Percentiles rank a stretch among this genome's conserved stretches.
phyloP scores from a whole-genome alignment of 306 rosid species.

The Myrica gale region DNA sequence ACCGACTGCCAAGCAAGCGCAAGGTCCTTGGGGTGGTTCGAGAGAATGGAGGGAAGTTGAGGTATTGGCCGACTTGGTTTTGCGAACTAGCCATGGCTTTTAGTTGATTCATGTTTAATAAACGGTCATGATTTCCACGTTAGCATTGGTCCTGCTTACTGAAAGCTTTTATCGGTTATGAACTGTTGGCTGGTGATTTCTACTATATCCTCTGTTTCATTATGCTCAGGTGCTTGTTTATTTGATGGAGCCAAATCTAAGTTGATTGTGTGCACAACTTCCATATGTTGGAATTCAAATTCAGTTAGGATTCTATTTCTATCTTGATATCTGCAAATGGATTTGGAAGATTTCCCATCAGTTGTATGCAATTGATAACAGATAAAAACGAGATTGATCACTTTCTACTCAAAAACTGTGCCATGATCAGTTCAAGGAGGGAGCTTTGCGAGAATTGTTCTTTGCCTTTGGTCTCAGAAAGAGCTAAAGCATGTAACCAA shows the following conservation, averaged over 20 bases:
- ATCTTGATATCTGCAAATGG: background rate
- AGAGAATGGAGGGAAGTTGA: constrained; percentile 84
- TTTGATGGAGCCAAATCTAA: background rate
- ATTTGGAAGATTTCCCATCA: background rate
- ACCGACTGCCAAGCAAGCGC: constrained; percentile 67
- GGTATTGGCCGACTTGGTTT: constrained; percentile 37
- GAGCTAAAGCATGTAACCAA: background rate
- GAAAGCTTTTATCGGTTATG: background rate
- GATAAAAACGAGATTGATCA: background rate
- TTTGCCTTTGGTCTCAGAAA: background rate
- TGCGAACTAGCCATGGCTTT: background rate
- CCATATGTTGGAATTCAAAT: background rate
- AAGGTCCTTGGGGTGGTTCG: constrained; percentile 64
- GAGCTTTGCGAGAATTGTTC: background rate
- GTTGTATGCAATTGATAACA: background rate
- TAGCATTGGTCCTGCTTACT: background rate
- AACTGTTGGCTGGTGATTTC: background rate
- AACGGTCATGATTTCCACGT: constrained; percentile 11
- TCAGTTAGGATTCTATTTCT: background rate
- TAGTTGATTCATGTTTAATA: constrained; percentile 8
- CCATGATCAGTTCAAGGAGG: background rate
- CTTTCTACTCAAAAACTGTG: background rate
- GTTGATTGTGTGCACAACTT: background rate
- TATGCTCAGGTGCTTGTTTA: background rate
- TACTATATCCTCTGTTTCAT: background rate